A percentile compares a stretch with the other conserved stretches of the same genome.
phyloP scores from a whole-genome alignment of 1,284 basidiomycete species.

The Ceratobasidium sp. region DNA sequence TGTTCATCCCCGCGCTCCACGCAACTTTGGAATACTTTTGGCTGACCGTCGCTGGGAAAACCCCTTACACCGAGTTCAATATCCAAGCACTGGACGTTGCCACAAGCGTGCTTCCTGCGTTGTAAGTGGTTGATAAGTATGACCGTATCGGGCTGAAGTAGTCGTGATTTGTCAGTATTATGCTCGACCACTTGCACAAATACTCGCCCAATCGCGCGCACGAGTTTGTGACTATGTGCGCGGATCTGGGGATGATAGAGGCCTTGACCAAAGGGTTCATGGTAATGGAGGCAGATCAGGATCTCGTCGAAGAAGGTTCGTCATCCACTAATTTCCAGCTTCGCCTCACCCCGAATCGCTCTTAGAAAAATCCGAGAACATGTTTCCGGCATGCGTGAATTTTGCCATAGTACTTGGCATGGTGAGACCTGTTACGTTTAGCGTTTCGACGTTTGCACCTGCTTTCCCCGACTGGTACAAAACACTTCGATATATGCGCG shows the following conservation, averaged over 20 bases:
- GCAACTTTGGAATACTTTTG: conserved; percentile 11
- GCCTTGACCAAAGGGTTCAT: background rate
- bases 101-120: background rate
- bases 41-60: background rate
- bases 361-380: background rate
- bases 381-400: background rate
- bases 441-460: background rate
- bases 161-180: background rate
- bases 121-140: background rate
- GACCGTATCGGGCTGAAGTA: background rate
- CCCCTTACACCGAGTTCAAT: no score
- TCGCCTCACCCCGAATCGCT: background rate
- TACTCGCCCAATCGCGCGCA: no score
- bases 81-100: background rate
- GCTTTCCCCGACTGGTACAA: conserved; percentile 22
- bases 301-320: background rate
- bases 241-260: background rate
- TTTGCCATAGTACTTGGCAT: background rate
- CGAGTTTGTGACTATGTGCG: no score
- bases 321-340: background rate
- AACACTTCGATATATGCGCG: background rate
- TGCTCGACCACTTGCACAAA: conserved; percentile 6
- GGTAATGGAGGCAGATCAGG: background rate
- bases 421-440: no score
- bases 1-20: background rate